These are phyloP conservation scores for Camellia sinensis DNA, from an alignment of 148 eudicot species.

Conservation along the genomic window DNA sequence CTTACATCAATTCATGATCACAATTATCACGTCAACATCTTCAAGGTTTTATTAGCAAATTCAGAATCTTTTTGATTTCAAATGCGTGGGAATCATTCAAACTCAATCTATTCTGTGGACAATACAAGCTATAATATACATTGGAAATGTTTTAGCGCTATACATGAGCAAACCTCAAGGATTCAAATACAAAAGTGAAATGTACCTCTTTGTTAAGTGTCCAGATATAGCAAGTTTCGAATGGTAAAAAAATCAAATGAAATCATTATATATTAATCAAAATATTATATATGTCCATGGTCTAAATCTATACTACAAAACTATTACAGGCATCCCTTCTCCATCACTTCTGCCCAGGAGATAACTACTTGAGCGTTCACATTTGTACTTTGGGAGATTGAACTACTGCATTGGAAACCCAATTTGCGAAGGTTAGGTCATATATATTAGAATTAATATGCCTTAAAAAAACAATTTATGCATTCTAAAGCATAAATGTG, in stretches of 20 bases:
- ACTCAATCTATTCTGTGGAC: slow-evolving; percentile 1
- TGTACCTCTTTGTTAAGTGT: slow-evolving; percentile 94
- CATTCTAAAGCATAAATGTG: slow-evolving; percentile 19
- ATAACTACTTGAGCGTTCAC: slow-evolving; percentile 83
- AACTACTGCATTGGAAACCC: slow-evolving; percentile 73
- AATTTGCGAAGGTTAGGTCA: slow-evolving; percentile 58
- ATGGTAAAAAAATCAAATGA: slow-evolving; percentile 48
- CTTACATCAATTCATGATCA: slow-evolving; percentile 53
- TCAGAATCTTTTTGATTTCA: background rate
- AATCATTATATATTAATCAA: background rate
- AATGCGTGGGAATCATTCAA: background rate
- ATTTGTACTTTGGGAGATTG: slow-evolving; percentile 89
- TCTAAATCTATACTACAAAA: background rate
- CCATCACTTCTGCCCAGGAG: slow-evolving; percentile 93
- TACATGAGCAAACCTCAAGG: slow-evolving; percentile 85
- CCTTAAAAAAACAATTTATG: background rate
- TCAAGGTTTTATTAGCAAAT: slow-evolving; percentile 48
- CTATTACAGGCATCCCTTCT: slow-evolving; percentile 81
- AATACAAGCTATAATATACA: slow-evolving; percentile 73
- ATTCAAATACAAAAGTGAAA: slow-evolving; percentile 94
- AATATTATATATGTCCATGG: background rate
- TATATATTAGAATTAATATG: background rate
- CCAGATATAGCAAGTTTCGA: slow-evolving; percentile 81
- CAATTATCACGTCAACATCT: slow-evolving; percentile 53
- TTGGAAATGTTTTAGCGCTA: slow-evolving; percentile 83